Base-by-base conservation (phyloP, 371 early-diverging fungal species). In the Polyrhizophydium stewartii region DNA sequence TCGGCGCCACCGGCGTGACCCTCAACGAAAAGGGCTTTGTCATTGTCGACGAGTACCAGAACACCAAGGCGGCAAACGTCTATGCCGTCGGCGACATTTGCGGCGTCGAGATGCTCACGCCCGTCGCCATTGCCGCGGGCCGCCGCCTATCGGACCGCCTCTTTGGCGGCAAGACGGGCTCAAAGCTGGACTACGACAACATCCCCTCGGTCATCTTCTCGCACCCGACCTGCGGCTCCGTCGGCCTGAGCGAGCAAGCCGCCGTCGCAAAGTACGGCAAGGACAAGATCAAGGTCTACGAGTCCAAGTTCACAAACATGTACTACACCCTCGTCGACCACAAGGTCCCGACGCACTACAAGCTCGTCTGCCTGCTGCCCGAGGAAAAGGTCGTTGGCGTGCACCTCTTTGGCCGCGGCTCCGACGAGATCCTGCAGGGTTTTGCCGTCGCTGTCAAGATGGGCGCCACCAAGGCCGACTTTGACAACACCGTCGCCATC, bases 141-240 rank as follows among this genome's bases (percentile, higher is more conserved):
- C 89, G 99, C 60, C 77, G 80, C 45, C 84, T 99, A 7, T 87
- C 93, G 9, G 96, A 98, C 73, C 87, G 96, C 24, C 79, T 97
- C 56, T 98, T 93, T 79, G 93, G 93, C 55, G 87, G 88, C 58
- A 81, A 80, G 51, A 73, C 79, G 17, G 66, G 80, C 37, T 52
- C 87, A 25, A 92, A 92, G 76, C 84, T 96, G 50, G 93, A 94
- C 71, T 97, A 97, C 75, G 79, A 69, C 66, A 90, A 92, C 77
- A 92, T 99, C 55, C 97, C 97, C 19, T 93, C 94, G 0, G 97
- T 96, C 56, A 88, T 99, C 49, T 99, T 99, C 79, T 91, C 96
- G 19, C 97, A 97, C 73, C 97, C 97, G 24, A 84, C 91, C 56
- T 83, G 91, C 21, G 99, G 96, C 49, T 84, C 91, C 25, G 81